These are phyloP conservation scores for Westerdykella ornata DNA, from an alignment of 2,329 filamentous ascomycete genomes.

Conservation along the genomic window DNA sequence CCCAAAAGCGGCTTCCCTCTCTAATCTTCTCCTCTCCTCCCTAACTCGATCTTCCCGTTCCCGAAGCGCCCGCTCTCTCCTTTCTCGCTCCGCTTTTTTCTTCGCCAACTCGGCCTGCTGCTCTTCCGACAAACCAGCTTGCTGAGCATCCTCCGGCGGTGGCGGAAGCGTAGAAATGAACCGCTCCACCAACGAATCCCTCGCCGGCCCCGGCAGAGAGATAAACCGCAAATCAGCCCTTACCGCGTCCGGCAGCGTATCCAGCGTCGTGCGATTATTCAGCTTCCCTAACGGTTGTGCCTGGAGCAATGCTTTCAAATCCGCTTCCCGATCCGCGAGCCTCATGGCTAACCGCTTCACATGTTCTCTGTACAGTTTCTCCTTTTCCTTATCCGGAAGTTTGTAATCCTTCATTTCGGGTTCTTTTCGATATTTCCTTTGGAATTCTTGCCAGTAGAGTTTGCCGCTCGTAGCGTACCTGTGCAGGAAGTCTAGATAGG, in stretches of 20 bases:
- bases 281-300: conserved; percentile 53
- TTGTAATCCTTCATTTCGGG: conserved; percentile 66
- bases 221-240: conserved; percentile 64
- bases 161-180: conserved; percentile 59
- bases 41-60: conserved; percentile 58
- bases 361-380: conserved; percentile 73
- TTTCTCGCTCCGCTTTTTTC: conserved; percentile 29
- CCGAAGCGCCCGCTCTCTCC: conserved; percentile 60
- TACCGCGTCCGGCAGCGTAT: conserved; percentile 55
- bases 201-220: conserved; percentile 53
- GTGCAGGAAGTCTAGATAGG: conserved; percentile 75
- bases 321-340: conserved; percentile 59
- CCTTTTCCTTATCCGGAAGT: conserved; percentile 59
- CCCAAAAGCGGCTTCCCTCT: conserved; percentile 54
- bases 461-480: conserved; percentile 77
- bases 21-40: conserved; percentile 56
- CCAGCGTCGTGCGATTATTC: conserved; percentile 52
- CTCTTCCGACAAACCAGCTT: conserved; percentile 35
- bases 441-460: conserved; percentile 96
- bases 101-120: conserved; percentile 47
- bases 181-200: conserved; percentile 60
- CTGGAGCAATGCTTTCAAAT: conserved; percentile 60
- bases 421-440: conserved; percentile 80
- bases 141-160: conserved; percentile 44
- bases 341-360: conserved; percentile 60